Conservation (phyloP, 2,329 filamentous ascomycete genomes). For the Pseudohalonectria lignicola region DNA sequence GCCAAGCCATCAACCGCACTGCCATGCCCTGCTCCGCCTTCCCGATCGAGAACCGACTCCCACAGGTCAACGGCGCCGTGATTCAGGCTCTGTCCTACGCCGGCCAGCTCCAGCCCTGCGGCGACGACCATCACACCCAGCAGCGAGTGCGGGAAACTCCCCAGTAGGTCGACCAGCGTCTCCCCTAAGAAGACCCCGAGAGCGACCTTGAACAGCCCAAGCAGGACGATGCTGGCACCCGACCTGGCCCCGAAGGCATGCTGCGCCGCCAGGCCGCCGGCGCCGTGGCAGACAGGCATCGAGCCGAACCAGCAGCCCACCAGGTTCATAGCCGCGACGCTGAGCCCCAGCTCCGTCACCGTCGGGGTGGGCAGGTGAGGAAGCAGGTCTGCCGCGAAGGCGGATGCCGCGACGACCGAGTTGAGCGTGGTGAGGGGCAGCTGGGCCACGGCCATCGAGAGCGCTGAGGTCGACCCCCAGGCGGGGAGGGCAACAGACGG, state of each 20-base stretch:
- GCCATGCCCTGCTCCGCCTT: constrained; percentile 13
- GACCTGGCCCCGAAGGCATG: constrained; percentile 86
- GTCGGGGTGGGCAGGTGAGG: constrained; percentile 54
- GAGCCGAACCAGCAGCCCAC: constrained; percentile 82
- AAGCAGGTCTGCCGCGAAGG: constrained; percentile 67
- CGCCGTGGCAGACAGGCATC: constrained; percentile 93
- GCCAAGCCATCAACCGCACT: constrained; percentile 12
- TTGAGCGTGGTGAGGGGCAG: constrained; percentile 87
- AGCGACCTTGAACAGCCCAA: constrained; percentile 65
- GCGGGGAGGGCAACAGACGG: constrained; percentile 38
- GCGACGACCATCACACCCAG: constrained; percentile 85
- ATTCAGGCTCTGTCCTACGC: constrained; percentile 76
- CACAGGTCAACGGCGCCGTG: constrained; percentile 53
- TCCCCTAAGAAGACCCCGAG: constrained; percentile 68
- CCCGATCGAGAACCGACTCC: constrained; percentile 38
- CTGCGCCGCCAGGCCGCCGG: constrained; percentile 82
- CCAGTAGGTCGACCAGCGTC: constrained; percentile 59
- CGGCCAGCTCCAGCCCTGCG: constrained; percentile 76
- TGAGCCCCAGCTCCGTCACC: constrained; percentile 68
- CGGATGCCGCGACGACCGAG: constrained; percentile 76
- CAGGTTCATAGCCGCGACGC: constrained; percentile 76
- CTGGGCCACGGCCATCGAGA: constrained; percentile 65
- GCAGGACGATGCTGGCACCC: constrained; percentile 69
- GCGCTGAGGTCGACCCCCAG: constrained; percentile 24
- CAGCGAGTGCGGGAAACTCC: constrained; percentile 62